Percentiles rank a stretch among this genome's conserved stretches.
Evolutionary conservation across 1,284 basidiomycete genomes (phyloP).

Genomic region (Malassezia sp.): DNA sequence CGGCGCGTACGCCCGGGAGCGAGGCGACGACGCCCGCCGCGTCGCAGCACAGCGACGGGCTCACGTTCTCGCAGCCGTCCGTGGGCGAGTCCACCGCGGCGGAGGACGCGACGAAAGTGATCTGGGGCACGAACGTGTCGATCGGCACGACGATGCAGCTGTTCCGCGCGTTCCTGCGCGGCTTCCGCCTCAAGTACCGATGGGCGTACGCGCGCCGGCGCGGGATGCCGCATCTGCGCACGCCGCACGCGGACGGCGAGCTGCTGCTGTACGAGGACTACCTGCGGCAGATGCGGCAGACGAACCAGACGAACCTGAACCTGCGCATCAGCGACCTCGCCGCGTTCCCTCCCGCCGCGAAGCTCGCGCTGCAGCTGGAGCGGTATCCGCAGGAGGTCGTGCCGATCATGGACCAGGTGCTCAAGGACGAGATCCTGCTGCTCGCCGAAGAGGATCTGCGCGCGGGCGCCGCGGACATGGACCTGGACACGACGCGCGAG

Average conservation of each 20-base stretch:
- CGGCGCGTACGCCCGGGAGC: constrained; percentile 50
- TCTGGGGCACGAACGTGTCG: constrained; percentile 94
- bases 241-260: constrained; percentile 32
- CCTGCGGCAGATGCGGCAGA: constrained; percentile 72
- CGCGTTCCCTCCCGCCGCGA: constrained; percentile 72
- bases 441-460: constrained; percentile 58
- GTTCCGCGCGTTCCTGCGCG: constrained; percentile 76
- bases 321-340: constrained; percentile 78
- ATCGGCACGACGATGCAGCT: constrained; percentile 78
- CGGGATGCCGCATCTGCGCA: constrained; percentile 48
- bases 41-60: constrained; percentile 65
- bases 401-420: constrained; percentile 88
- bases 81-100: no score
- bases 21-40: constrained; percentile 65
- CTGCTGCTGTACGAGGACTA: constrained; percentile 64
- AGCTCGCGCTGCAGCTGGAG: constrained; percentile 56
- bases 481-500: constrained; percentile 55
- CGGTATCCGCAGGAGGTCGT: constrained; percentile 95
- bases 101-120: constrained; percentile 57
- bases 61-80: constrained; percentile 36
- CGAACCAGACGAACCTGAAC: constrained; percentile 75
- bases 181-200: constrained; percentile 89
- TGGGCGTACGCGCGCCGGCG: constrained; percentile 61
- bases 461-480: constrained; percentile 57
- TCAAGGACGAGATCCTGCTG: constrained; percentile 59